Evolutionary conservation across 306 rosid genomes (phyloP), one percentile per base, ranked within the genome.

Genomic region (Sicyos edulis): DNA sequence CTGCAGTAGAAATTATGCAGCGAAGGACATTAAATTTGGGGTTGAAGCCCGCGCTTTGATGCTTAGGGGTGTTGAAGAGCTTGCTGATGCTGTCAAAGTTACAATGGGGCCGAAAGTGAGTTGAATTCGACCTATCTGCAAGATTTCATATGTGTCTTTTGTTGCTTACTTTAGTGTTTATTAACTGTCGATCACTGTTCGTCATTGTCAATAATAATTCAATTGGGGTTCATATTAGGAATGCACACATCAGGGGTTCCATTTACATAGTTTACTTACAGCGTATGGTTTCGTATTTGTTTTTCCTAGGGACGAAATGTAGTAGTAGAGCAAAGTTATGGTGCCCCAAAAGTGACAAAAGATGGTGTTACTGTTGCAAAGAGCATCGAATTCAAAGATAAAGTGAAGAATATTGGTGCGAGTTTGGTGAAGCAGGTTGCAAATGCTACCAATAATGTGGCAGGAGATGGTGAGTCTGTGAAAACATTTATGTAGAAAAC

Each of bases 321-420:
- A 42, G 82, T 84, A 12, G 32, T 84, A 26, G 88, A 85, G 59
- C 84, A 85, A 75, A 85, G 88, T 72, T 85, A n/a, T 75, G 86
- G 86, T 11, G 83, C 85, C 57, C 89, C 85, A 14, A 82, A 80
- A 76, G 89, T 85, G 57, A 85, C 87, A 7, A 85, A 85, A 74
- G 87, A 78, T 29, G 89, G 85, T 74, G 87, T 85, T 37, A 83
- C 89, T 24, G 87, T 83, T 47, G 87, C 89, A 66, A 85, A 85
- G 54, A 80, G 89, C 50, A 77, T 83, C 6, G 88, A 85, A 56
- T 85, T 85, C 81, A 78, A 78, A 50, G 86, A 82, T 56, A 82
- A 62, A 71, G 81, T 85, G 42, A 85, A 80, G 74, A 82, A 85
- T 52, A 66, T 85, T 22, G 86, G 86, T 54, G 89, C 86, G 47